These are phyloP conservation scores for Chenopodium album DNA, from an alignment of 148 eudicot species.

Conservation along the genomic window DNA sequence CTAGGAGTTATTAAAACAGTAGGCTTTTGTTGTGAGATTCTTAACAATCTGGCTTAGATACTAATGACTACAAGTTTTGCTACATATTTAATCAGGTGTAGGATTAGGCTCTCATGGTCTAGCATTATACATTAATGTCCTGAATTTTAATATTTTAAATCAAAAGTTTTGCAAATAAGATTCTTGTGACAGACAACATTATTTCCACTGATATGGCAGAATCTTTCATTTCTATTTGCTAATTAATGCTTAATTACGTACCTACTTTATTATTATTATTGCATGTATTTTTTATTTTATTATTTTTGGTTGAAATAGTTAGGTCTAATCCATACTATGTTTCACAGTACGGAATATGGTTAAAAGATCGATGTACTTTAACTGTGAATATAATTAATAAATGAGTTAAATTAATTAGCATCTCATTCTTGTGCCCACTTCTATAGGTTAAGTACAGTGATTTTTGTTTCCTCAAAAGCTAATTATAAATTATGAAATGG, in stretches of 20 bases:
- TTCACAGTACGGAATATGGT: not conserved
- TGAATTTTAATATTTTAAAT: constrained; percentile 3
- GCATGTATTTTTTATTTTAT: not conserved
- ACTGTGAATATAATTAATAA: not conserved
- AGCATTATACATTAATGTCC: constrained; percentile 14
- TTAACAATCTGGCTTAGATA: constrained; percentile 24
- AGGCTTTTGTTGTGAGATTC: constrained; percentile 23
- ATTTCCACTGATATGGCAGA: constrained; percentile 29
- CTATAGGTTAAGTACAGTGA: not conserved
- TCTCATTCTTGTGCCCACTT: not conserved
- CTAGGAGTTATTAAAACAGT: not conserved
- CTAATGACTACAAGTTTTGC: not conserved
- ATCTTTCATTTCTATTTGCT: constrained; percentile 20
- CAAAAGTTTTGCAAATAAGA: constrained; percentile 20
- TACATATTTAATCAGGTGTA: constrained; percentile 10
- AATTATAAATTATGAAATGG: too few species aligned
- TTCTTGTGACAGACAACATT: constrained; percentile 35
- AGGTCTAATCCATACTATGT: constrained; percentile 21
- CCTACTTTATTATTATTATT: constrained; percentile 6
- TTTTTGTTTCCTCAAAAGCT: not conserved
- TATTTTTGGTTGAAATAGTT: constrained; percentile 4
- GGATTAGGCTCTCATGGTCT: constrained; percentile 25
- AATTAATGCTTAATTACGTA: constrained; percentile 8
- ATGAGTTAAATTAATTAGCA: constrained; percentile 2
- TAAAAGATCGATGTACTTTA: not conserved